A percentile compares a stretch with the other conserved stretches of the same genome.
phyloP scores from a whole-genome alignment of 2,329 filamentous ascomycete species.

The Sporothrix pseudoabietina region DNA sequence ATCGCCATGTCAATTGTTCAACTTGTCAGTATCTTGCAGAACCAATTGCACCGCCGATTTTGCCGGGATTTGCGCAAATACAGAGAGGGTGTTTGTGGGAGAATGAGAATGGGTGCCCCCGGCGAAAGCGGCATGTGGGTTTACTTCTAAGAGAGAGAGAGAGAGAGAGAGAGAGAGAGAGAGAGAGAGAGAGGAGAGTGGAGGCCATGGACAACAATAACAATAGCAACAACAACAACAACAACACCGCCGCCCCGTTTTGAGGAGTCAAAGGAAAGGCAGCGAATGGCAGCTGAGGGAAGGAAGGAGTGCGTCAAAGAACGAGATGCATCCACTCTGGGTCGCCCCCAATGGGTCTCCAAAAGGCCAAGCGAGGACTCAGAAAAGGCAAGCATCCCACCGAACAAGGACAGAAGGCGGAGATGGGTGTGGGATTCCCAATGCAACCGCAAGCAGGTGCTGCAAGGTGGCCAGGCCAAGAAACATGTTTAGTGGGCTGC shows the following conservation, averaged over 20 bases:
- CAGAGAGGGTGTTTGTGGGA: not conserved
- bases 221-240: not conserved
- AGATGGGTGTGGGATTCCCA: constrained; percentile 7
- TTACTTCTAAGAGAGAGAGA: not conserved
- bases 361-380: constrained; percentile 13
- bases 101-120: not conserved
- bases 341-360: not conserved
- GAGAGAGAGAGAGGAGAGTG: not conserved
- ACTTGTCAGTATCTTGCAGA: not conserved
- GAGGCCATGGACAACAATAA: not conserved
- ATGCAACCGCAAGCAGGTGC: not conserved
- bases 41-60: not conserved
- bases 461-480: constrained; percentile 14
- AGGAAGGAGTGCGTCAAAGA: constrained; percentile 1
- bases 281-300: constrained; percentile 5
- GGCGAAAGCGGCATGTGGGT: not conserved
- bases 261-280: not conserved
- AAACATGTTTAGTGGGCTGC: constrained; percentile 9
- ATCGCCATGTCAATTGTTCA: not conserved
- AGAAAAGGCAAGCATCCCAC: not conserved
- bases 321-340: not conserved
- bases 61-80: not conserved
- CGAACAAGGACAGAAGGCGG: constrained; percentile 12
- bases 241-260: constrained; percentile 15
- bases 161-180: not conserved